Base-by-base conservation (phyloP, 495 filamentous ascomycete species). In the Hypoxylon crocopeplum region DNA sequence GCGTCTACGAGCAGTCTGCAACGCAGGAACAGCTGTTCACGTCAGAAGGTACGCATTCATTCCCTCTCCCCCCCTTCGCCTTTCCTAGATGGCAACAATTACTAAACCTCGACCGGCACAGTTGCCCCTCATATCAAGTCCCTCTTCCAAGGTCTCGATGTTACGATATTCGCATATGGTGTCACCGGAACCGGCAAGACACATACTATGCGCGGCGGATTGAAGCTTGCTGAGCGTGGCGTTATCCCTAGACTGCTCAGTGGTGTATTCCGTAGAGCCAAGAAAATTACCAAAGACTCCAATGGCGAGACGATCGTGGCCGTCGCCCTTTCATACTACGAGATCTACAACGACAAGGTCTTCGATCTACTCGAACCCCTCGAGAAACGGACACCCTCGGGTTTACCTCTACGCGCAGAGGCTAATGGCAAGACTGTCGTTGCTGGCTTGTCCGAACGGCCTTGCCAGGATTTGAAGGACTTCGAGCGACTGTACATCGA, bases 291-390 rank as follows among this genome's bases (percentile, higher is more conserved):
- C 52, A 96, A 94, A 69, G 93, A 97, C 60, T 85, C 86, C 37
- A 80, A 81, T 6, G 92, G 88, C 1, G 82, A 84, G 33, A 94
- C 86, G 0, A 80, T 77, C 2, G 92, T 96, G 34, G 77, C 83
- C 27, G 91, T 97, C 7, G 81, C 86, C 11, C 84, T 98, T 66
- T 93, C 89, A 32, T 98, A 98, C 75, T 98, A 97, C 75, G 94
- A 98, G 67, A 98, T 98, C 47, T 98, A 98, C 75, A 97, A 97
- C 69, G 90, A 94, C 72, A 92, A 91, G 71, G 93, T 98, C 5
- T 97, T 86, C 65, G 94, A 98, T 70, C 75, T 98, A 21, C 93
- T 98, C 54, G 90, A 96, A 69, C 74, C 93, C 1, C 90, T 91
- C 2, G 93, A 97, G 67, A 96, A 93, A 75, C 86, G 94, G 11